phyloP scores from a whole-genome alignment of 2,329 filamentous ascomycete species.

The Xylariaceae sp. region DNA sequence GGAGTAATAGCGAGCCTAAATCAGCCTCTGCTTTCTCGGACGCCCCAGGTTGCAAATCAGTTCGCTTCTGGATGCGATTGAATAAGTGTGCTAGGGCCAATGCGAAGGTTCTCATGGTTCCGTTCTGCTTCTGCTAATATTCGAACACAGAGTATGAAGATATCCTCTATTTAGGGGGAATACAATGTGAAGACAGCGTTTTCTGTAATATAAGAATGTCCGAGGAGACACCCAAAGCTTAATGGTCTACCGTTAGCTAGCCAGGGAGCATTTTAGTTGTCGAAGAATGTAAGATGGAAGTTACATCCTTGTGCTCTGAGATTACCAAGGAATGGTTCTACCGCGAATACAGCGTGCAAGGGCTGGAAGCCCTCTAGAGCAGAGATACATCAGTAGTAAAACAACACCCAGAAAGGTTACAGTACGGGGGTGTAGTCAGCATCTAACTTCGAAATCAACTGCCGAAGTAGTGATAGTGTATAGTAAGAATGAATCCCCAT shows the following conservation, averaged over 20 bases:
- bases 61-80: constrained; percentile 58
- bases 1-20: constrained; percentile 70
- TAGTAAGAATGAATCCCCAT: constrained; percentile 75
- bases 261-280: too few relatives aligned
- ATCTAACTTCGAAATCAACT: constrained; percentile 66
- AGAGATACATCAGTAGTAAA: background rate
- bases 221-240: constrained; percentile 74
- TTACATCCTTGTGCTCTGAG: constrained; percentile 70
- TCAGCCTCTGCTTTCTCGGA: constrained; percentile 59
- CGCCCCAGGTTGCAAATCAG: constrained; percentile 34
- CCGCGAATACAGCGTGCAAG: constrained; percentile 72
- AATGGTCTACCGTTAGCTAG: constrained; percentile 65
- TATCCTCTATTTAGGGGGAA: constrained; percentile 62
- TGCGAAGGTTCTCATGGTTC: constrained; percentile 58
- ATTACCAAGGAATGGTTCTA: constrained; percentile 69
- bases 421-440: background rate
- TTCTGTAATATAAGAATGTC: constrained; percentile 78
- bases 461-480: constrained; percentile 66
- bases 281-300: constrained; percentile 76
- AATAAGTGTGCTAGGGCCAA: constrained; percentile 76
- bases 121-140: background rate
- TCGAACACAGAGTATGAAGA: constrained; percentile 25
- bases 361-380: constrained; percentile 61
- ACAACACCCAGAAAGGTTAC: background rate
- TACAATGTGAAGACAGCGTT: constrained; percentile 80